A percentile compares a stretch with the other conserved stretches of the same genome.
Conservation (phyloP, 2,329 filamentous ascomycete species). For the Colletotrichum caudatum region DNA sequence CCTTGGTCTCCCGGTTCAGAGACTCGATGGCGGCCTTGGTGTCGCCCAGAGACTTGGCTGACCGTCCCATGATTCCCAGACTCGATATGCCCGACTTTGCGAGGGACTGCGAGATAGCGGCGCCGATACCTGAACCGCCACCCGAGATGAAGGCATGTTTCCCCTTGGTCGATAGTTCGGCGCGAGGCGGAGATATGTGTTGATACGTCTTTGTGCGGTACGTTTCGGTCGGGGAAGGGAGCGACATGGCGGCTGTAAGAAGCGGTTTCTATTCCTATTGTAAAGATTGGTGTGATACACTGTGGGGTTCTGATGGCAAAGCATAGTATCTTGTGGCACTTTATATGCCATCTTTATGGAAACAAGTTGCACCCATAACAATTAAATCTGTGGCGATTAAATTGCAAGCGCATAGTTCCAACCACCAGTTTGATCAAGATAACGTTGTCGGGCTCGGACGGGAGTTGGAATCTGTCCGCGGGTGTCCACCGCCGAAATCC, state of each 20-base stretch:
- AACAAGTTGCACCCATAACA: background rate
- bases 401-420: no score
- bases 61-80: conserved; percentile 60
- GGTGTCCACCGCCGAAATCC: background rate
- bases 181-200: conserved; percentile 45
- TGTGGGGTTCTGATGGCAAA: no score
- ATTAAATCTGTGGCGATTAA: background rate
- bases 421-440: background rate
- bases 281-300: background rate
- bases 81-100: conserved; percentile 58
- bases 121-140: conserved; percentile 64
- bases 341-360: background rate
- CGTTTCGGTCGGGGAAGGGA: conserved; percentile 43
- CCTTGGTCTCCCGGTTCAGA: conserved; percentile 41
- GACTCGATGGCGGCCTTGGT: conserved; percentile 44
- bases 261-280: background rate
- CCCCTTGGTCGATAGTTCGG: conserved; percentile 47
- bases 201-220: conserved; percentile 45
- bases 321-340: background rate
- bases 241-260: conserved; percentile 13
- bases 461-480: background rate
- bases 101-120: conserved; percentile 57
- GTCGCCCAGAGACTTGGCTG: conserved; percentile 43
- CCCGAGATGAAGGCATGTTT: conserved; percentile 67
- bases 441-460: conserved; percentile 1